These are phyloP conservation scores for Neurospora sp. DNA, from an alignment of 2,329 filamentous ascomycete species.

Conservation along the genomic window DNA sequence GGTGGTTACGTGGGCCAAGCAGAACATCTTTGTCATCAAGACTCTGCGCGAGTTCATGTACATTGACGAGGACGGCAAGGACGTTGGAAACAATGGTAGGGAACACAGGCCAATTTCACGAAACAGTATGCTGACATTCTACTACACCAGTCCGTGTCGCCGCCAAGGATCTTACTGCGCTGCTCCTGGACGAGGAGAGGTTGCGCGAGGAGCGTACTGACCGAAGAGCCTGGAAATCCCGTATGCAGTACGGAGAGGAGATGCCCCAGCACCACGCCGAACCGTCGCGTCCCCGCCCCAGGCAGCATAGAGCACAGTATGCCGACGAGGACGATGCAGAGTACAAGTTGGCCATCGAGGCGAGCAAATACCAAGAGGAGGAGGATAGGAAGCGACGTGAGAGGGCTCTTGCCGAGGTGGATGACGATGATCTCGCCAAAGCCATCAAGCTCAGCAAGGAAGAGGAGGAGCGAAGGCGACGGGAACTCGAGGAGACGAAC, in stretches of 20 bases:
- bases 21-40: constrained; percentile 98
- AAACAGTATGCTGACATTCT: neutral
- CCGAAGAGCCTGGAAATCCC: constrained; percentile 91
- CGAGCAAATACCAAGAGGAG: constrained; percentile 90
- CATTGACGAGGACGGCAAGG: constrained; percentile 86
- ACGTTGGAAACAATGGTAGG: constrained; percentile 93
- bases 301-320: constrained; percentile 25
- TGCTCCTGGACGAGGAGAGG: constrained; percentile 89
- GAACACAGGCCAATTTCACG: neutral
- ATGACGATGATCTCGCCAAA: constrained; percentile 83
- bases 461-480: constrained; percentile 82
- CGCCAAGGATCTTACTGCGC: constrained; percentile 86
- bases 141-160: constrained; percentile 69
- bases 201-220: constrained; percentile 83
- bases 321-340: constrained; percentile 81
- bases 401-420: constrained; percentile 40
- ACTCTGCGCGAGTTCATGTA: constrained; percentile 95
- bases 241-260: constrained; percentile 60
- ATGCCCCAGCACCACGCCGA: constrained; percentile 30
- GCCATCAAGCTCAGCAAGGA: constrained; percentile 91
- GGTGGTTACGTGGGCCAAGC: constrained; percentile 93
- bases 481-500: constrained; percentile 79
- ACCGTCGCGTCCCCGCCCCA: constrained; percentile 38
- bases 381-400: constrained; percentile 72
- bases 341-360: constrained; percentile 82